Evolutionary conservation across 352 stramenopile genomes (phyloP).

Genomic region (Pythium rhizo-oryzae): DNA sequence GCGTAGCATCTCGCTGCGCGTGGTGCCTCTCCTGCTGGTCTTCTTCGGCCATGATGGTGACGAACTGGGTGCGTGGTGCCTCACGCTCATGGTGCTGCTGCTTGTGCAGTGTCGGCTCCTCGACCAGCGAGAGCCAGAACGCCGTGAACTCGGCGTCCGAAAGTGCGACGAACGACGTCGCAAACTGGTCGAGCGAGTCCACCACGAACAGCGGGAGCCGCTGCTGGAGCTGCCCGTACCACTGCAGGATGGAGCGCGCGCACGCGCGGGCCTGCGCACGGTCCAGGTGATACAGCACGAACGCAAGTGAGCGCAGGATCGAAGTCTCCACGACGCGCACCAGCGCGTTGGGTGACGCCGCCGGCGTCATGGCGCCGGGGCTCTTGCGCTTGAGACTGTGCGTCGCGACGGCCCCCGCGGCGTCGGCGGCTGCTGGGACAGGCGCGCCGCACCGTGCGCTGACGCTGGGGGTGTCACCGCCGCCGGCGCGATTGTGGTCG

Average conservation of each 20-base stretch:
- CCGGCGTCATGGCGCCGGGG: conserved; percentile 8
- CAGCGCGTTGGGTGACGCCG: conserved; percentile 40
- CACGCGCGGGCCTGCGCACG: conserved; percentile 57
- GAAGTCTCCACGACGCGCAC: conserved; percentile 61
- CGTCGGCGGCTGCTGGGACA: not conserved
- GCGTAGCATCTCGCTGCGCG: conserved; percentile 22
- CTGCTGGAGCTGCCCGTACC: conserved; percentile 63
- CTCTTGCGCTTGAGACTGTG: conserved; percentile 27
- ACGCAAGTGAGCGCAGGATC: conserved; percentile 64
- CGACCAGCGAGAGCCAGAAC: conserved; percentile 70
- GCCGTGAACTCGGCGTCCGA: conserved; percentile 64
- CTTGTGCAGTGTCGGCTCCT: conserved; percentile 23
- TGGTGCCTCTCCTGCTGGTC: not conserved
- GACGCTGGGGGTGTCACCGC: not conserved
- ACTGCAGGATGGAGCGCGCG: conserved; percentile 59
- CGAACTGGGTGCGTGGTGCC: not conserved
- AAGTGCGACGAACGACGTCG: conserved; percentile 58
- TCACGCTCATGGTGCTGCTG: not conserved
- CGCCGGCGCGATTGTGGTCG: not conserved
- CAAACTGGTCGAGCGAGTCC: conserved; percentile 52
- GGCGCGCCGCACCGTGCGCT: too few relatives aligned
- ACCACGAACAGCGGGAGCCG: conserved; percentile 43
- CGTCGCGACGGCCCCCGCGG: not conserved
- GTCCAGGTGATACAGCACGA: conserved; percentile 69
- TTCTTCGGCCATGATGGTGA: not conserved